A percentile compares a stretch with the other conserved stretches of the same genome.
Evolutionary conservation across 2,329 filamentous ascomycete genomes (phyloP).

Genomic region (Sporothrix brasiliensis): DNA sequence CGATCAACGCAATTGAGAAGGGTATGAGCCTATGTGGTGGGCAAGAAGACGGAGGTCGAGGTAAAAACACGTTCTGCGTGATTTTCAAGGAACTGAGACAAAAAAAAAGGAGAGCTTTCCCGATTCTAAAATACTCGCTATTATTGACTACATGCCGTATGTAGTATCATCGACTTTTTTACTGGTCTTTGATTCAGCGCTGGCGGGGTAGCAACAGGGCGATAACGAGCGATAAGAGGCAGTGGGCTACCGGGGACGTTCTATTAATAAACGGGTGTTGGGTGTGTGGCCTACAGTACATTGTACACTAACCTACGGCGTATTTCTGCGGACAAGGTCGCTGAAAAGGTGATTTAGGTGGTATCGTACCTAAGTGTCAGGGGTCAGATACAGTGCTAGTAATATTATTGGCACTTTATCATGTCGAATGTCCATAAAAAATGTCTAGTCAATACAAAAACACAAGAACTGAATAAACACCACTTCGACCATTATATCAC

Average conservation of each 20-base stretch:
- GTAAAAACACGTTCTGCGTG: conserved; percentile 29
- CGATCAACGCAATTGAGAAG: conserved; percentile 1
- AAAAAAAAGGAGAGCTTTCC: conserved; percentile 23
- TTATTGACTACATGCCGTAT: conserved; percentile 14
- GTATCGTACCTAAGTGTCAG: no score
- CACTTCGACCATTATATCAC: not conserved
- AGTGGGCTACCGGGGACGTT: no score
- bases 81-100: conserved; percentile 31
- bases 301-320: no score
- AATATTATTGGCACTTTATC: no score
- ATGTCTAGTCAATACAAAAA: no score
- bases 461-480: no score
- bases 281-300: no score
- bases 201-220: conserved; percentile 14
- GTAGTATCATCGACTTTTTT: not conserved
- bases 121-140: conserved; percentile 22
- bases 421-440: no score
- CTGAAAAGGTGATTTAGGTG: no score
- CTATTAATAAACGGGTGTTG: no score
- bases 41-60: not conserved
- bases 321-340: no score
- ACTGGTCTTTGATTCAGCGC: conserved; percentile 16
- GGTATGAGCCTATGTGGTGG: not conserved
- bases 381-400: no score
- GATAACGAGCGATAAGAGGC: conserved; percentile 7